Conservation (phyloP, 2,329 filamentous ascomycete genomes). For the Pseudocercospora cruenta region DNA sequence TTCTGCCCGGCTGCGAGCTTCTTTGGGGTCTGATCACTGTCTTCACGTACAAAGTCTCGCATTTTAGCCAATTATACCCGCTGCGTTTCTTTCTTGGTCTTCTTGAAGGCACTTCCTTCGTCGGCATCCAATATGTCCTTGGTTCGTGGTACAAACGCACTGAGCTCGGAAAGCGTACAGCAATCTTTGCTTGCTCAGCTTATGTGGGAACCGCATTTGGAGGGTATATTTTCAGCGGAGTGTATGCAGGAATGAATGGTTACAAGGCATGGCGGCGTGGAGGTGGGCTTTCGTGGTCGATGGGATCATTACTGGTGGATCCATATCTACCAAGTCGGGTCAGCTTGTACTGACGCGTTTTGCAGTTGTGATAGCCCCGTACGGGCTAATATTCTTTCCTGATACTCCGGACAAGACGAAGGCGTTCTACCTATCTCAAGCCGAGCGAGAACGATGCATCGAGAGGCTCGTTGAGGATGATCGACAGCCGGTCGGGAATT, state of each 20-base stretch:
- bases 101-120: conserved; percentile 46
- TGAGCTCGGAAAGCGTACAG: conserved; percentile 12
- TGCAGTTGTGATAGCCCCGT: conserved; percentile 18
- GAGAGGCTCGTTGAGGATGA: conserved; percentile 19
- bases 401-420: conserved; percentile 21
- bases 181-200: conserved; percentile 16
- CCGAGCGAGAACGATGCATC: conserved; percentile 17
- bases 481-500: conserved; percentile 14
- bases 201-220: conserved; percentile 20
- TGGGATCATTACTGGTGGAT: conserved; percentile 51
- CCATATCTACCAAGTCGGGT: conserved; percentile 41
- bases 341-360: conserved; percentile 46
- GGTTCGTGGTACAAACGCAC: conserved; percentile 16
- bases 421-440: conserved; percentile 18
- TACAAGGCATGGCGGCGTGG: conserved; percentile 48
- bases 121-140: conserved; percentile 20
- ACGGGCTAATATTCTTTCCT: conserved; percentile 20
- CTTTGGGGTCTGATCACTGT: conserved; percentile 47
- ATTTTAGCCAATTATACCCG: conserved; percentile 45
- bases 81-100: conserved; percentile 51
- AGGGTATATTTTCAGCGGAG: conserved; percentile 20
- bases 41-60: conserved; percentile 44
- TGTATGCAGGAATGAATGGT: conserved; percentile 43
- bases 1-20: conserved; percentile 45
- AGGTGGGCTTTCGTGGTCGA: conserved; percentile 60